phyloP scores from a whole-genome alignment of 2,329 filamentous ascomycete species.

The Tothia fuscella region DNA sequence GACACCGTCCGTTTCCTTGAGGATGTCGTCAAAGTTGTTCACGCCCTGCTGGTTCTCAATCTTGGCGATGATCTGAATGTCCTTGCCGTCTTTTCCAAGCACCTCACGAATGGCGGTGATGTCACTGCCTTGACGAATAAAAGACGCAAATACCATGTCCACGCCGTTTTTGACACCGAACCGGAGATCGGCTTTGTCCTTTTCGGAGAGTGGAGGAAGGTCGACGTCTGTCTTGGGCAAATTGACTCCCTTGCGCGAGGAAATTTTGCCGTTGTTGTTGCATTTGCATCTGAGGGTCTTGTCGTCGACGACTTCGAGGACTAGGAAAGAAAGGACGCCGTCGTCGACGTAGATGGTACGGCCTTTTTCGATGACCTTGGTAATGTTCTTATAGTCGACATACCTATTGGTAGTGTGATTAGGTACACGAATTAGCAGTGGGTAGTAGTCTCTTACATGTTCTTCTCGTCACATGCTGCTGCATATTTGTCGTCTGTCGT shows the following conservation, averaged over 20 bases:
- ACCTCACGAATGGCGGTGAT: constrained; percentile 87
- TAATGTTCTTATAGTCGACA: constrained; percentile 99
- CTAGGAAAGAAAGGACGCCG: constrained; percentile 92
- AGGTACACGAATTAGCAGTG: neutral
- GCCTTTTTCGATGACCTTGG: constrained; percentile 85
- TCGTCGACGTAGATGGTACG: constrained; percentile 98
- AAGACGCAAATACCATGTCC: constrained; percentile 98
- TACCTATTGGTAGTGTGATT: constrained; percentile 45
- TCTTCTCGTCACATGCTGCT: constrained; percentile 70
- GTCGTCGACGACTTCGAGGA: constrained; percentile 75
- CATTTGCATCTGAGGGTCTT: constrained; percentile 78
- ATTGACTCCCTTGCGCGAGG: constrained; percentile 98
- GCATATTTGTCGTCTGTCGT: constrained; percentile 93
- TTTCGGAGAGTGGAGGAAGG: constrained; percentile 91
- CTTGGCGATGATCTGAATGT: constrained; percentile 99
- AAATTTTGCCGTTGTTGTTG: constrained; percentile 97
- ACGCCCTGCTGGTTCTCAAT: constrained; percentile 99
- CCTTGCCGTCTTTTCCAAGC: constrained; percentile 79
- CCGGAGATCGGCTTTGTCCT: constrained; percentile 85
- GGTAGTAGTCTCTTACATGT: constrained; percentile 59
- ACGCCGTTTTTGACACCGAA: constrained; percentile 98
- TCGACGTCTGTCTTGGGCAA: constrained; percentile 98
- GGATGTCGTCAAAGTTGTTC: constrained; percentile 98
- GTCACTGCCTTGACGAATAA: constrained; percentile 89
- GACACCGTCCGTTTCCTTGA: constrained; percentile 92